phyloP scores from a whole-genome alignment of 2,329 filamentous ascomycete genomes.

The Pleoardoris graminearum region DNA sequence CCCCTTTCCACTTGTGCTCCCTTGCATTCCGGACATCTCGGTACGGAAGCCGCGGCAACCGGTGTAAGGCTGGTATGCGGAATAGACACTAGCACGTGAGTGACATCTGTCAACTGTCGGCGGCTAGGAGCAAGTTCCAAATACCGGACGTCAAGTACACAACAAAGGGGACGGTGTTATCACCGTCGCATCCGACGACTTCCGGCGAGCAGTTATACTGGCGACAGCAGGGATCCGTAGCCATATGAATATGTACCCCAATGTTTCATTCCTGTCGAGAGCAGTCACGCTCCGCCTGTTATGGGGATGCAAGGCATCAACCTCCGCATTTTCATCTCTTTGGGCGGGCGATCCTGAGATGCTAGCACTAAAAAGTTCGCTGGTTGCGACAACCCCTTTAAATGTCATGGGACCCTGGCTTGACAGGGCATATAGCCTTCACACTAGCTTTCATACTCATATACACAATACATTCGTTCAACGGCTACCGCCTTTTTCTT shows the following conservation, averaged over 20 bases:
- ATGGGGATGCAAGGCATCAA: constrained; percentile 12
- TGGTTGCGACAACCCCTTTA: background rate
- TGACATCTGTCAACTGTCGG: constrained; percentile 17
- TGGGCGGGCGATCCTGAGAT: constrained; percentile 5
- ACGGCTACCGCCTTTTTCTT: too few relatives aligned
- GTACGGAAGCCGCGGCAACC: constrained; percentile 5
- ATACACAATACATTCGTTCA: too few relatives aligned
- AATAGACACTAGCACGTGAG: constrained; percentile 3
- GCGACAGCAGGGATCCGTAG: background rate
- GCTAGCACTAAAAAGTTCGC: too few relatives aligned
- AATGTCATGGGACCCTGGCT: too few relatives aligned
- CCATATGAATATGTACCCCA: constrained; percentile 8
- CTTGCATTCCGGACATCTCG: constrained; percentile 4
- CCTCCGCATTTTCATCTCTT: background rate
- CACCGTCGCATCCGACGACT: too few relatives aligned
- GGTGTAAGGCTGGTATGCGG: background rate
- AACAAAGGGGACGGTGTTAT: background rate
- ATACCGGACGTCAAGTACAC: background rate
- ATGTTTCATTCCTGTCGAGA: constrained; percentile 18
- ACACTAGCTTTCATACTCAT: too few relatives aligned
- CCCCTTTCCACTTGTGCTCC: background rate
- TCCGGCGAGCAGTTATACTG: background rate
- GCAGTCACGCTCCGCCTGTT: too few relatives aligned
- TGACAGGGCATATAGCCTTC: too few relatives aligned
- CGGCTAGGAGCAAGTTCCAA: constrained; percentile 8